phyloP scores from a whole-genome alignment of 352 stramenopile genomes.

The Globisporangium okanoganense region DNA sequence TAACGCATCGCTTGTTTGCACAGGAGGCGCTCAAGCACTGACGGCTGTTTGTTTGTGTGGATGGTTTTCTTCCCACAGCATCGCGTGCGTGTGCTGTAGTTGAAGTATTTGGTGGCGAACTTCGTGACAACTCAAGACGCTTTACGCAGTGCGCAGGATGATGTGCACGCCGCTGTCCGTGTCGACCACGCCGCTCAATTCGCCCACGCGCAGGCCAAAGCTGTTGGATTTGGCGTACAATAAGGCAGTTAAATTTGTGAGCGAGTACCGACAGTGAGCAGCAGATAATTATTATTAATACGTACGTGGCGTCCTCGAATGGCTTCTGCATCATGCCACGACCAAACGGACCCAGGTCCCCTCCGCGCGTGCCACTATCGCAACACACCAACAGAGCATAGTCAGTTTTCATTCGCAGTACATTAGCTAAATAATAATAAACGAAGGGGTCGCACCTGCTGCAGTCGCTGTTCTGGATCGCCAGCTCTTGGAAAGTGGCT shows the following conservation, averaged over 20 bases:
- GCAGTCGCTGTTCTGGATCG: constrained; percentile 82
- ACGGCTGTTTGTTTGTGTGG: neutral
- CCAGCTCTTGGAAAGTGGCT: constrained; percentile 76
- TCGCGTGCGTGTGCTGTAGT: neutral
- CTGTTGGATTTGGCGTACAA: constrained; percentile 17
- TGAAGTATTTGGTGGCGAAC: neutral
- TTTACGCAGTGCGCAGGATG: constrained; percentile 90
- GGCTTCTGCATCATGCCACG: constrained; percentile 91
- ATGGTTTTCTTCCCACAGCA: neutral
- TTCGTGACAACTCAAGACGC: no score
- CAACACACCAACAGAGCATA: neutral
- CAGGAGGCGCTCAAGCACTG: neutral
- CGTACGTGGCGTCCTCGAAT: constrained; percentile 86
- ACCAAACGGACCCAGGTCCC: constrained; percentile 89
- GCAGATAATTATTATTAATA: neutral
- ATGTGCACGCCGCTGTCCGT: constrained; percentile 97
- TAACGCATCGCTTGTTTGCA: neutral
- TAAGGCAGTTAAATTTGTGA: neutral
- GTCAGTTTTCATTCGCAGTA: neutral
- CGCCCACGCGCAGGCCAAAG: constrained; percentile 89
- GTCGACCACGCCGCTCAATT: constrained; percentile 94
- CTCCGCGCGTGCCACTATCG: constrained; percentile 64
- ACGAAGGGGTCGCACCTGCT: constrained; percentile 29
- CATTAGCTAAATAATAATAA: neutral
- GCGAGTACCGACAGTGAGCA: neutral